These are phyloP conservation scores for Tubosaeta sp. DNA, from an alignment of 768 basidiomycete genomes.

Conservation along the genomic window DNA sequence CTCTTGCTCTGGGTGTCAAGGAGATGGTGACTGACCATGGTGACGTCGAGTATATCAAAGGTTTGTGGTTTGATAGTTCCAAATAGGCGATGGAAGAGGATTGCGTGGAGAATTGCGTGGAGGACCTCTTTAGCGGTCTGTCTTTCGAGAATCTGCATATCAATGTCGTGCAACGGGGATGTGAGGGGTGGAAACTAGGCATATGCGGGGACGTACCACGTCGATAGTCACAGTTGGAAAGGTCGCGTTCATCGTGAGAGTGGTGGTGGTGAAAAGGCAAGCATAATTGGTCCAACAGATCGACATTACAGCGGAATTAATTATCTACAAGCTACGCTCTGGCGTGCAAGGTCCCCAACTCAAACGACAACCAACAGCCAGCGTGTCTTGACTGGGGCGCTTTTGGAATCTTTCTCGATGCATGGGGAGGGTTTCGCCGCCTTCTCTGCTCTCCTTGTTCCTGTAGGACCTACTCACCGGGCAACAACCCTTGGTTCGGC, in stretches of 20 bases:
- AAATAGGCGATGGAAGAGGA: conserved; percentile 80
- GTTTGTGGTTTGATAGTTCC: conserved; percentile 73
- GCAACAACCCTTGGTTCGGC: too few relatives aligned
- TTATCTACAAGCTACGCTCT: too few relatives aligned
- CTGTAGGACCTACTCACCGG: too few relatives aligned
- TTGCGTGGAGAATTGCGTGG: conserved; percentile 71
- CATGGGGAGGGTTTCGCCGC: too few relatives aligned
- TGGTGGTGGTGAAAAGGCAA: background rate
- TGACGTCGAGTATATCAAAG: conserved; percentile 79
- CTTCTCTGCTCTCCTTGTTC: too few relatives aligned
- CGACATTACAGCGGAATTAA: too few relatives aligned
- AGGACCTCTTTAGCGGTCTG: conserved; percentile 70
- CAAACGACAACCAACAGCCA: too few relatives aligned
- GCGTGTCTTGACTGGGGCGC: too few relatives aligned
- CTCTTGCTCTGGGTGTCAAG: background rate
- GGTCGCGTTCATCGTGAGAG: conserved; percentile 22
- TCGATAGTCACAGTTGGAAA: conserved; percentile 30
- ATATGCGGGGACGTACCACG: conserved; percentile 18
- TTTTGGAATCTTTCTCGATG: too few relatives aligned
- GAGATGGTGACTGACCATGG: conserved; percentile 54
- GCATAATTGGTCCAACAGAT: too few relatives aligned
- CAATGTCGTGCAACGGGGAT: too few relatives aligned
- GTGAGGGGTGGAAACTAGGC: background rate
- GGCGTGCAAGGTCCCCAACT: too few relatives aligned
- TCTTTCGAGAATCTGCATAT: conserved; percentile 64